phyloP scores from a whole-genome alignment of 75 land plant genomes.

The Picea sitchensis region DNA sequence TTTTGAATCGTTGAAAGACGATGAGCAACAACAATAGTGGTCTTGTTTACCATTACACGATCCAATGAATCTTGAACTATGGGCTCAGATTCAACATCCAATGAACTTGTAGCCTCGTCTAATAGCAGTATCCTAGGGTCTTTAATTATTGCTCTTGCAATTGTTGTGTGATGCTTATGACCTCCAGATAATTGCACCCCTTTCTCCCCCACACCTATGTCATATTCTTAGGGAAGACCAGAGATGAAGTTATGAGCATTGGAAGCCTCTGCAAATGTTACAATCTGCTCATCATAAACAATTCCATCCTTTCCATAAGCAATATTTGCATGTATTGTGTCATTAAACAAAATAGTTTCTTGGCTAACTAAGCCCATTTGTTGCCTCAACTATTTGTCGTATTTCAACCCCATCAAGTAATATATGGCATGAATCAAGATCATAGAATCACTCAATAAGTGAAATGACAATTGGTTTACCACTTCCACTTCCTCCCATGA shows the following conservation, averaged over 20 bases:
- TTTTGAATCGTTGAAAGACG: conserved; percentile 66
- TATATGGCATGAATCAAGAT: conserved; percentile 50
- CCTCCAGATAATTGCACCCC: conserved; percentile 82
- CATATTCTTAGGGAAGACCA: conserved; percentile 47
- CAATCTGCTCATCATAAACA: conserved; percentile 37
- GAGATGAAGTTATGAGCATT: conserved; percentile 60
- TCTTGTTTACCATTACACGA: conserved; percentile 57
- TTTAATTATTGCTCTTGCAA: conserved; percentile 74
- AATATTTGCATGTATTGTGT: conserved; percentile 46
- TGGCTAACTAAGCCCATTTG: too few relatives aligned
- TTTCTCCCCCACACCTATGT: conserved; percentile 59
- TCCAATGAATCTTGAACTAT: conserved; percentile 82
- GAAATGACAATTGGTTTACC: conserved; percentile 66
- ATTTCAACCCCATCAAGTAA: conserved; percentile 49
- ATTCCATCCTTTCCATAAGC: conserved; percentile 51
- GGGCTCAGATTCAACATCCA: conserved; percentile 75
- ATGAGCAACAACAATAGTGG: conserved; percentile 77
- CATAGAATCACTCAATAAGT: conserved; percentile 62
- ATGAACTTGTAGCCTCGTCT: conserved; percentile 80
- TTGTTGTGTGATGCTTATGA: conserved; percentile 78
- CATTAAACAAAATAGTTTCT: neutral
- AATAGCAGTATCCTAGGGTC: conserved; percentile 61
- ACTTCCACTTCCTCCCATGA: conserved; percentile 73
- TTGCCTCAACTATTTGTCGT: neutral
- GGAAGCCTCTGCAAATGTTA: conserved; percentile 40